These are phyloP conservation scores for Grosmannia clavigera DNA, from an alignment of 2,329 filamentous ascomycete genomes.

Conservation along the genomic window DNA sequence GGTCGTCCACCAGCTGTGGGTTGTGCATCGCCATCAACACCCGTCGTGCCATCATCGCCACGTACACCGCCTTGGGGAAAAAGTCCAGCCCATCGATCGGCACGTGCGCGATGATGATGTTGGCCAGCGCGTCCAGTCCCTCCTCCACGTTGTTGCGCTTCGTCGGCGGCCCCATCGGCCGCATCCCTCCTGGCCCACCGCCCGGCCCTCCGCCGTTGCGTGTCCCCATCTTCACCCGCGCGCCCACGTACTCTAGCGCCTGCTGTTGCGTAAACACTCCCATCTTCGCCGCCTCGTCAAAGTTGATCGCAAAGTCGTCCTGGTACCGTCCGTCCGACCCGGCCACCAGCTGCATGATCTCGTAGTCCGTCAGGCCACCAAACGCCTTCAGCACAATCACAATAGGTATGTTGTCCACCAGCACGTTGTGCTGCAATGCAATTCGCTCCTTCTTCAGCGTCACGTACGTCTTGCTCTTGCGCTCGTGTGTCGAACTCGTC, in stretches of 20 bases:
- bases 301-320: constrained; percentile 90
- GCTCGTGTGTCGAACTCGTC: constrained; percentile 92
- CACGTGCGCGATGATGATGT: constrained; percentile 89
- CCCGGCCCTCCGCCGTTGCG: constrained; percentile 28
- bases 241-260: constrained; percentile 83
- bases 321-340: constrained; percentile 82
- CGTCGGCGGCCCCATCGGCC: constrained; percentile 28
- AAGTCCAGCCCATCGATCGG: constrained; percentile 87
- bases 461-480: constrained; percentile 96
- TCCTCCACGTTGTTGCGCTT: constrained; percentile 79
- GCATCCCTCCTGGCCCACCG: constrained; percentile 9
- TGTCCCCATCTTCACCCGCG: constrained; percentile 76
- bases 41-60: constrained; percentile 94
- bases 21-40: constrained; percentile 91
- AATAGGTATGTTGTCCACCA: constrained; percentile 89
- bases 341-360: constrained; percentile 83
- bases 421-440: constrained; percentile 80
- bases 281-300: constrained; percentile 77
- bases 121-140: constrained; percentile 82
- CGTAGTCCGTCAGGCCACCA: constrained; percentile 85
- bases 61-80: constrained; percentile 90
- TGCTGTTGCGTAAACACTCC: constrained; percentile 89
- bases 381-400: constrained; percentile 88
- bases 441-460: constrained; percentile 88
- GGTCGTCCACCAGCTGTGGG: constrained; percentile 79